A percentile compares a stretch with the other conserved stretches of the same genome.
phyloP scores from a whole-genome alignment of 2,329 filamentous ascomycete genomes.

The Microsporum ferrugineum region DNA sequence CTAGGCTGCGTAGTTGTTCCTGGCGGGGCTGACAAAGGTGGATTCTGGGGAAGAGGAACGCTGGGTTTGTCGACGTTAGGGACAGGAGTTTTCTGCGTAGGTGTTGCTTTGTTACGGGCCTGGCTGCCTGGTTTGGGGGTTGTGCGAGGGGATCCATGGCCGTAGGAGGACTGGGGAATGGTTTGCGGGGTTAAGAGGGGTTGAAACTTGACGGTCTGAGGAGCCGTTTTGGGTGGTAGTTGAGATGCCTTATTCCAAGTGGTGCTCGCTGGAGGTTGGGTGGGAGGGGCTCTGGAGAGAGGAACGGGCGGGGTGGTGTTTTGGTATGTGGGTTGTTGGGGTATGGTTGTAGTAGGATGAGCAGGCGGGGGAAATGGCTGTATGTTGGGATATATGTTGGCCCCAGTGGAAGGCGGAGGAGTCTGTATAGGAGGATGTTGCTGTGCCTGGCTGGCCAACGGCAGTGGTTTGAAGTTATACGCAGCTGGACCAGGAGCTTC shows the following conservation, averaged over 20 bases:
- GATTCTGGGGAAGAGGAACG: neutral
- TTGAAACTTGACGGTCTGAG: constrained; percentile 6
- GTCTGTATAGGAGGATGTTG: neutral
- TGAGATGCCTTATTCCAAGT: neutral
- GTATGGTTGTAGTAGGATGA: neutral
- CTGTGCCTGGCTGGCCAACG: neutral
- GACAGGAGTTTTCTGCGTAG: neutral
- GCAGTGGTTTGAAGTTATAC: neutral
- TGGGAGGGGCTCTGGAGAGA: neutral
- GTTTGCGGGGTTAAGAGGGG: constrained; percentile 2
- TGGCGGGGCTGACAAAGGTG: neutral
- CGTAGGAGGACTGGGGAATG: constrained; percentile 2
- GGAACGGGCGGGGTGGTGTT: neutral
- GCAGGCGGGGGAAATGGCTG: neutral
- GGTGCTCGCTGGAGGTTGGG: neutral
- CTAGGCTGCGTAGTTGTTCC: neutral
- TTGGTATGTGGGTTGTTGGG: neutral
- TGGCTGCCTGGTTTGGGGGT: neutral
- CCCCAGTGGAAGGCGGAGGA: neutral
- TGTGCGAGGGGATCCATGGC: neutral
- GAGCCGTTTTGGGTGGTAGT: neutral
- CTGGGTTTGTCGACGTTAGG: neutral
- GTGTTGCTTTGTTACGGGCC: neutral
- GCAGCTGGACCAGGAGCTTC: neutral
- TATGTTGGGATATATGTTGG: neutral